phyloP scores from a whole-genome alignment of 2,329 filamentous ascomycete species.

The Penicillium sp. region DNA sequence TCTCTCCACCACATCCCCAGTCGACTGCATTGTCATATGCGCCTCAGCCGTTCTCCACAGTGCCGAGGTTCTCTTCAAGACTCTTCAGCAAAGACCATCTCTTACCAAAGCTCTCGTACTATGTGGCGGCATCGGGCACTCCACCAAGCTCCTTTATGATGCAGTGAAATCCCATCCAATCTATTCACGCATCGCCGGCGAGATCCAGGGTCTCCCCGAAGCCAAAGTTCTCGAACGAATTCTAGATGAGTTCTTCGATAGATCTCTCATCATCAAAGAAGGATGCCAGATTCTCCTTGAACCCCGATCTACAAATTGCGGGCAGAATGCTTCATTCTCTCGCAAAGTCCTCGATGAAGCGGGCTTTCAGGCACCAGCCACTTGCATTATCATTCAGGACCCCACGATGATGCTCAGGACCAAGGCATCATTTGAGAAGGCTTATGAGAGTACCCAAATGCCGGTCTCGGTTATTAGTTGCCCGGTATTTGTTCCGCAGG shows the following conservation, averaged over 20 bases:
- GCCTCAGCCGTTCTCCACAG: constrained; percentile 40
- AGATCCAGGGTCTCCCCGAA: constrained; percentile 40
- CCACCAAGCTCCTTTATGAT: constrained; percentile 44
- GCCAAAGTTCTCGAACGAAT: constrained; percentile 41
- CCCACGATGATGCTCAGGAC: constrained; percentile 48
- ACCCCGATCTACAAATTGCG: constrained; percentile 48
- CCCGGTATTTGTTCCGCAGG: constrained; percentile 20
- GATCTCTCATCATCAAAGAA: constrained; percentile 20
- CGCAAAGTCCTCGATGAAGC: constrained; percentile 35
- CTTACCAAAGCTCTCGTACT: constrained; percentile 40
- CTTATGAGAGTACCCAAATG: constrained; percentile 27
- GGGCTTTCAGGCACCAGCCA: constrained; percentile 22
- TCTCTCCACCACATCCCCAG: constrained; percentile 13
- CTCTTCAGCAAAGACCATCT: constrained; percentile 29
- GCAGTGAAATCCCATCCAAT: constrained; percentile 35
- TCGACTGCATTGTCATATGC: constrained; percentile 43
- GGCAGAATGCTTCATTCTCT: constrained; percentile 43
- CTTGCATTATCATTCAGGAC: constrained; percentile 44
- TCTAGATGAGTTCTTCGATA: constrained; percentile 26
- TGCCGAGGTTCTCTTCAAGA: constrained; percentile 36
- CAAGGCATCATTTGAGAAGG: constrained; percentile 42
- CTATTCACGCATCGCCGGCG: constrained; percentile 29
- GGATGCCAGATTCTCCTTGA: constrained; percentile 42
- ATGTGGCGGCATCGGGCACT: constrained; percentile 49
- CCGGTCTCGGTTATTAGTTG: constrained; percentile 27